Percentiles rank a stretch among this genome's conserved stretches.
phyloP scores from a whole-genome alignment of 257 asterid genomes.

The Prunella vulgaris region DNA sequence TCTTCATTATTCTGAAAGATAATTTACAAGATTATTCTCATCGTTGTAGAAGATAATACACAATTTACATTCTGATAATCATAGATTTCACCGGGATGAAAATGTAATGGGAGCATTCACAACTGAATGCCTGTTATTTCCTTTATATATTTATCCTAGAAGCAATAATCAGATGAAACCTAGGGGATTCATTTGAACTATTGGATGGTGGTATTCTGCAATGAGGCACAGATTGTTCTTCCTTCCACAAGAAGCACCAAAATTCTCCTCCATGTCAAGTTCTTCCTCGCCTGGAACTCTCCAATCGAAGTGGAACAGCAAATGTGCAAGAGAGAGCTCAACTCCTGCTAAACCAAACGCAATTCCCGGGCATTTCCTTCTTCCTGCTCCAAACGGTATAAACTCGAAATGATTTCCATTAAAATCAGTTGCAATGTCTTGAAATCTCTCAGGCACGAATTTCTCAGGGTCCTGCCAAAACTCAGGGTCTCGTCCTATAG shows the following conservation, averaged over 20 bases:
- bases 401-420: constrained; percentile 25
- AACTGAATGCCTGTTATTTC: not conserved
- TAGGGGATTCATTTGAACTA: not conserved
- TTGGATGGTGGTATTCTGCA: not conserved
- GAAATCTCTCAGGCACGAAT: constrained; percentile 24
- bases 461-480: constrained; percentile 18
- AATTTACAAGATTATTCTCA: no score
- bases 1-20: not conserved
- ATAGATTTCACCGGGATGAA: not conserved
- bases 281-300: constrained; percentile 29
- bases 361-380: constrained; percentile 35
- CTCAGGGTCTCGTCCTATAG: constrained; percentile 21
- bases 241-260: constrained; percentile 27
- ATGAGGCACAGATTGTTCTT: constrained; percentile 23
- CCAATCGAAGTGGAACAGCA: constrained; percentile 33
- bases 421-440: constrained; percentile 14
- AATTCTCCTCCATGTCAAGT: constrained; percentile 30
- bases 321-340: constrained; percentile 25
- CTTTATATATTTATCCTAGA: not conserved
- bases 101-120: not conserved
- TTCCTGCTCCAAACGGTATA: constrained; percentile 30
- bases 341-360: constrained; percentile 22
- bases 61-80: not conserved
- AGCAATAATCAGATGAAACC: constrained; percentile 3
- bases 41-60: no score